These are phyloP conservation scores for Suhomyces canberraensis DNA, from an alignment of 805 yeast genomes.

Conservation along the genomic window DNA sequence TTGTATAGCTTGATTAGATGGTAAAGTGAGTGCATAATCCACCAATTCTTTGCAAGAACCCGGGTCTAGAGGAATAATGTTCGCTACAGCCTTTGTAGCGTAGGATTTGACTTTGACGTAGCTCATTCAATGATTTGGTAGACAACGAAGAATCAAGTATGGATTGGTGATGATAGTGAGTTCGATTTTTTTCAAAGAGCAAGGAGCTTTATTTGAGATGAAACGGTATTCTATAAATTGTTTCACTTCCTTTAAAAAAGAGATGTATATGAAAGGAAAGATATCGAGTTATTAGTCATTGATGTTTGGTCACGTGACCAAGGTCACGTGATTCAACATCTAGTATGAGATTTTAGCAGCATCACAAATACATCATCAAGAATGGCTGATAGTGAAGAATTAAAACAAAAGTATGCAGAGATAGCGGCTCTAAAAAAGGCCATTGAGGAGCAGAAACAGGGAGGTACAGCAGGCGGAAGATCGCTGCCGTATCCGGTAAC, in stretches of 20 bases:
- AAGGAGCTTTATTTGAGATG: too few relatives aligned
- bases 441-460: constrained; percentile 19
- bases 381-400: constrained; percentile 17
- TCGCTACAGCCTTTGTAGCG: constrained; percentile 23
- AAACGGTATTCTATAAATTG: too few relatives aligned
- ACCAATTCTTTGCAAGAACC: constrained; percentile 55
- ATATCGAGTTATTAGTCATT: too few relatives aligned
- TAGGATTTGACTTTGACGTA: constrained; percentile 23
- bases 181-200: too few relatives aligned
- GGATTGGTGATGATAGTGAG: too few relatives aligned
- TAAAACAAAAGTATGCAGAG: constrained; percentile 27
- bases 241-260: too few relatives aligned
- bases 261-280: too few relatives aligned
- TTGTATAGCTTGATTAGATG: constrained; percentile 45
- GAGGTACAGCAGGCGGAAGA: not conserved
- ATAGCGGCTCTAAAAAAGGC: constrained; percentile 26
- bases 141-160: too few relatives aligned
- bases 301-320: not conserved
- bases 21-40: constrained; percentile 47
- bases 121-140: too few relatives aligned
- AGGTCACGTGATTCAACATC: not conserved
- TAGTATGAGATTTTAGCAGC: not conserved
- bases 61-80: constrained; percentile 55
- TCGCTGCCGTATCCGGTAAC: not conserved
- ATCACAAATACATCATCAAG: too few relatives aligned